Evolutionary conservation across 176 grass and related monocot genomes (phyloP).

Genomic region (Oryza rufipogon): DNA sequence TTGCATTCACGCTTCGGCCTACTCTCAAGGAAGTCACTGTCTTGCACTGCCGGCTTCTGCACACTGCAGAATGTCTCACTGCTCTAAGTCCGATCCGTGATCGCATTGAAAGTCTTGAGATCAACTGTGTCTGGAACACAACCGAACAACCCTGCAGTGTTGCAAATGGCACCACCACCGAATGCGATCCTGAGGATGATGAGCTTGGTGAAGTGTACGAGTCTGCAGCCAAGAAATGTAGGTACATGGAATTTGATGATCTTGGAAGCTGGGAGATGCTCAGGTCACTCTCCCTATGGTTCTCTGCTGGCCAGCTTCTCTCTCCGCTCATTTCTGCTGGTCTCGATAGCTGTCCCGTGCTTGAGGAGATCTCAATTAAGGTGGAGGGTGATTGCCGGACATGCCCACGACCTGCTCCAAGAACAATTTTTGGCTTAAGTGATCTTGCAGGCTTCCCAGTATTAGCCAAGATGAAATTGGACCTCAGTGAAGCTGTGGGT

Average conservation of each 20-base stretch:
- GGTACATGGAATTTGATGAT: constrained; percentile 59
- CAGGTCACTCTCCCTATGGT: constrained; percentile 78
- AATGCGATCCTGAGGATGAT: constrained; percentile 45
- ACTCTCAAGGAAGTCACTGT: constrained; percentile 77
- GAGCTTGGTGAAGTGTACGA: constrained; percentile 42
- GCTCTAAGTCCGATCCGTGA: constrained; percentile 71
- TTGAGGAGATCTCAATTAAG: constrained; percentile 84
- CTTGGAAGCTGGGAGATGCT: constrained; percentile 72
- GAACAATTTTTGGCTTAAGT: constrained; percentile 58
- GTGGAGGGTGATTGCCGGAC: constrained; percentile 88
- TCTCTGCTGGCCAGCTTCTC: constrained; percentile 74
- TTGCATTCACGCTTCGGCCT: constrained; percentile 44
- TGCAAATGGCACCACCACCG: constrained; percentile 32
- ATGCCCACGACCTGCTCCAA: constrained; percentile 41
- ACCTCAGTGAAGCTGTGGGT: constrained; percentile 85
- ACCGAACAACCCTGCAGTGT: constrained; percentile 14
- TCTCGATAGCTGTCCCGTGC: constrained; percentile 67
- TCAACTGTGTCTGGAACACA: constrained; percentile 77
- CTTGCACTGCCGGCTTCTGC: constrained; percentile 65
- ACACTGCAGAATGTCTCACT: constrained; percentile 52
- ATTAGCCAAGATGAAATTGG: constrained; percentile 85
- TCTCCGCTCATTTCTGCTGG: constrained; percentile 63
- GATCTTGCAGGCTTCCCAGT: constrained; percentile 61
- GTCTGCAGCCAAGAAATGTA: constrained; percentile 66
- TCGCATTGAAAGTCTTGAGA: constrained; percentile 77